Base-by-base conservation (phyloP, 225 moss, liverwort and hornwort species). In the Pseudisothecium myosuroides region DNA sequence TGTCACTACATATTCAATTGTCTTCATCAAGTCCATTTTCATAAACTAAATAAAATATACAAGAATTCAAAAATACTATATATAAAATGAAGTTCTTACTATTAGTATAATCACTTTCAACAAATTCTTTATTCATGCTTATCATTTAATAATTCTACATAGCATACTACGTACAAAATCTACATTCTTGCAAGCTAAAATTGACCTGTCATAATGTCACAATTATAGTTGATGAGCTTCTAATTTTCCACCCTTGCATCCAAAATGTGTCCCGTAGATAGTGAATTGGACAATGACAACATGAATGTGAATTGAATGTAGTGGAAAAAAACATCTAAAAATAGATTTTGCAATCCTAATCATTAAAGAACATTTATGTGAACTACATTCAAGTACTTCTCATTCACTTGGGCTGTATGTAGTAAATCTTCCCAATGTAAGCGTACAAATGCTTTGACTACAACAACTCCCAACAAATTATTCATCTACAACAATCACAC, bases 401-500 rank as follows among this genome's bases (percentile, higher is more conserved):
- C 39, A 69, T 71, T 41, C 5, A 41, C 16, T 41, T 71, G 9
- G 16, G 15, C 3, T 0, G 0, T 71, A 0, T 26, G 15, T 27
- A n/a, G n/a, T 3, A 27, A 0, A 71, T 28, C 73, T 15, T 26
- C 15, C 27, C 5, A 26, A 15, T 41, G 15, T 9, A 15, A 71
- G 9, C 24, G 39, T 39, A 7, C 23, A 69, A 36, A 15, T 71
- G 41, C 26, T 41, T 39, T 26, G 5, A 27, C 3, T 26, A 14
- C 26, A n/a, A 68, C 4, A 39, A 39, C 0, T n/a, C 7, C 2
- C 23, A 23, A 68, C 0, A 23, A 1, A 13, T 68, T n/a, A 2
- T 68, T 68, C 27, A 72, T 27, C 72, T 0, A 27, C 43, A 28
- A 17, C 9, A 43, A 27, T 17, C 0, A 3, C 10, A 43, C 9